These are phyloP conservation scores for Amanita polypyramis DNA, from an alignment of 768 basidiomycete genomes.

Conservation along the genomic window DNA sequence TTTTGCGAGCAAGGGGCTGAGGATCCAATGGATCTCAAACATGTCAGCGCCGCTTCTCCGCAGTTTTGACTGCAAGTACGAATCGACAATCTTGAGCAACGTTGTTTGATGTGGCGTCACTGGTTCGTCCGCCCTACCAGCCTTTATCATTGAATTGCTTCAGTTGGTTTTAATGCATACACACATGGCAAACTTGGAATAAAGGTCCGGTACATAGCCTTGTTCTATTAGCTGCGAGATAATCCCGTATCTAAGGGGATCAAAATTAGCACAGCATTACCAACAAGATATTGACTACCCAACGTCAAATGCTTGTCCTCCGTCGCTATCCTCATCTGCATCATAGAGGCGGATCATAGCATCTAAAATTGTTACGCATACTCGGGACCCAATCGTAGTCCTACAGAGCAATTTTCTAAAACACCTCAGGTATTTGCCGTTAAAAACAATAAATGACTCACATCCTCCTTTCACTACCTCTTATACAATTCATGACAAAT, in stretches of 20 bases:
- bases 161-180: conserved; percentile 14
- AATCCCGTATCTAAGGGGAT: conserved; percentile 44
- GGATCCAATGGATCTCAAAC: conserved; percentile 28
- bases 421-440: conserved; percentile 9
- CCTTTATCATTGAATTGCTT: neutral
- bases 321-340: conserved; percentile 51
- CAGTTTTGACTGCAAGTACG: conserved; percentile 55
- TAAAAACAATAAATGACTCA: conserved; percentile 22
- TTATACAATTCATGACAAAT: conserved; percentile 63
- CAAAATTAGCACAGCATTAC: conserved; percentile 5
- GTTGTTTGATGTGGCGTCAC: conserved; percentile 80
- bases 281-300: conserved; percentile 35
- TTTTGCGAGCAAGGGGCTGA: conserved; percentile 50
- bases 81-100: conserved; percentile 82
- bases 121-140: conserved; percentile 49
- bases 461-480: conserved; percentile 46
- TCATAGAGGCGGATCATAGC: conserved; percentile 64
- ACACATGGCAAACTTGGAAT: conserved; percentile 50
- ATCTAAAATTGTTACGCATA: conserved; percentile 63
- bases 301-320: conserved; percentile 63
- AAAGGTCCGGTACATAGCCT: conserved; percentile 49
- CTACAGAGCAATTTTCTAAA: conserved; percentile 42
- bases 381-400: conserved; percentile 45
- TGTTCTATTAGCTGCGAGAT: conserved; percentile 54
- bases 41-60: conserved; percentile 17